These are phyloP conservation scores for Kitagawia praeruptora DNA, from an alignment of 129 eudicot species.

Conservation along the genomic window DNA sequence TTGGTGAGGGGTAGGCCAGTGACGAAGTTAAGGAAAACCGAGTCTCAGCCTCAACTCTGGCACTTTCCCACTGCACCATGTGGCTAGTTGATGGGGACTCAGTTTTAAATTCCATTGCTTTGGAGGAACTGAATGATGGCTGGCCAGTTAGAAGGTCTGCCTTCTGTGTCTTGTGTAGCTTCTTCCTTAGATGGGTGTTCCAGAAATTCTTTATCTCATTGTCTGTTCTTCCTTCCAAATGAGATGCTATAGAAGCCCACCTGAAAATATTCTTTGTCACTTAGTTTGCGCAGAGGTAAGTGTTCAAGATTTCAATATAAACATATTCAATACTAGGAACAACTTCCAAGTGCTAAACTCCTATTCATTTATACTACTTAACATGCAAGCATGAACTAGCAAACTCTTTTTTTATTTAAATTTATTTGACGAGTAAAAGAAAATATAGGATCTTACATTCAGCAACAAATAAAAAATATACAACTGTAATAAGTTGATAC, in stretches of 20 bases:
- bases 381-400: not conserved
- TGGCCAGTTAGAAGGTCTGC: slow-evolving; percentile 16
- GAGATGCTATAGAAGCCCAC: slow-evolving; percentile 83
- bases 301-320: not conserved
- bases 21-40: slow-evolving; percentile 36
- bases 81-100: slow-evolving; percentile 32
- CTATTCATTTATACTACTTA: not conserved
- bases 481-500: not conserved
- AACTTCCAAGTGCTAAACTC: not conserved
- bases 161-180: slow-evolving; percentile 12
- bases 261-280: slow-evolving; percentile 27
- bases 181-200: slow-evolving; percentile 72
- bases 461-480: not conserved
- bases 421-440: not conserved
- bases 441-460: not conserved
- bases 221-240: slow-evolving; percentile 85
- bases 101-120: slow-evolving; percentile 25
- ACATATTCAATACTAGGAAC: not conserved
- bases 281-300: slow-evolving; percentile 3
- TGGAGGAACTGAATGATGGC: slow-evolving; percentile 21
- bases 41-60: slow-evolving; percentile 54
- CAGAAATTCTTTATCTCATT: slow-evolving; percentile 80
- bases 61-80: slow-evolving; percentile 49
- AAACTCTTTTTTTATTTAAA: not conserved
- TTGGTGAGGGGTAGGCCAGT: slow-evolving; percentile 23